Base-by-base conservation (phyloP, 805 yeast species). In the Suhomyces canberraensis region DNA sequence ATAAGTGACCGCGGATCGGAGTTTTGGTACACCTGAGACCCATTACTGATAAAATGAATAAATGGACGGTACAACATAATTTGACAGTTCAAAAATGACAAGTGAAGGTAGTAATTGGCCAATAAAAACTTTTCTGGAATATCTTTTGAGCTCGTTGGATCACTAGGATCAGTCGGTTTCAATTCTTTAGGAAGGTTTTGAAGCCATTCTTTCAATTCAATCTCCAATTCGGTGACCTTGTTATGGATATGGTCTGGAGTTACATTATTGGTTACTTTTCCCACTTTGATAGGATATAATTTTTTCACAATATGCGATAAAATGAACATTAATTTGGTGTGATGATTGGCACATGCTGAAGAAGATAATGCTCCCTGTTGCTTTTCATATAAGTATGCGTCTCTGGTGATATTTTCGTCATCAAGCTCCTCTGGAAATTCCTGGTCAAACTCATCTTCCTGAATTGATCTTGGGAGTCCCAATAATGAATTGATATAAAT, bases 11-110 rank as follows among this genome's bases (percentile, higher is more conserved):
- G 69, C 29, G 79, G 74, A 48, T 79, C 84, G 1, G 66, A 52
- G 9, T 51, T 45, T 21, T 54, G 52, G n/a, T 50, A 44, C n/a
- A 29, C 24, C 2, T 35, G 26, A 8, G 41, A 31, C 30, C 76
- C 78, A 34, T 84, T 79, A 22, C 86, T 75, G 36, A 84, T 75
- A 55, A 82, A 86, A 61, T 88, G 95, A 47, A 89, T 84, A 54
- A 88, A 89, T 2, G 96, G 96, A 34, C 95, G 75, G 52, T 88
- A 89, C 11, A 89, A 67, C 51, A 85, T 82, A 39, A 88, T 79
- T 55, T 84, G 84, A 37, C 88, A 85, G 52, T 87, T 86, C 32
- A 84, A 64, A 45, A 79, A 84, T 17, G 88, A 78, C 35, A 84
- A 61, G 54, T 82, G 85, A 20, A 88, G 63, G 35, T 86, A 69